Percentiles rank a stretch among this genome's conserved stretches.
These are phyloP conservation scores for Nidula niveotomentosa DNA, from an alignment of 1,284 basidiomycete genomes.

Conservation along the genomic window DNA sequence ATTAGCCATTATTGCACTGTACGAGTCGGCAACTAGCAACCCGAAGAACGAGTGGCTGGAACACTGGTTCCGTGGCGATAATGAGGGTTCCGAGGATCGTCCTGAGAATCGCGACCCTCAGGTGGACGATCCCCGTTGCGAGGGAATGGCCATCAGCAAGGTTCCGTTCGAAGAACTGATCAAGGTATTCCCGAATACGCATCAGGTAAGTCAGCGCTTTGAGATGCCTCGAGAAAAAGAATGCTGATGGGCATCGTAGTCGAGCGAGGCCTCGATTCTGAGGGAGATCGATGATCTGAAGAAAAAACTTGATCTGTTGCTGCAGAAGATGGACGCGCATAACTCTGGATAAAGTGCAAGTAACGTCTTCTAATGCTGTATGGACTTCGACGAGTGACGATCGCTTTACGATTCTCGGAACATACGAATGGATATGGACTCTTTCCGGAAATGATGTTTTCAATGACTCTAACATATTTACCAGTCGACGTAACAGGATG, in stretches of 20 bases:
- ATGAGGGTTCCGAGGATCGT: constrained; percentile 68
- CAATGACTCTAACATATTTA: no score
- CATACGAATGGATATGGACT: no score
- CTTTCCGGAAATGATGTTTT: no score
- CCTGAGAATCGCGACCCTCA: constrained; percentile 57
- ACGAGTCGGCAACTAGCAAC: constrained; percentile 61
- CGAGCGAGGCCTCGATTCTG: constrained; percentile 68
- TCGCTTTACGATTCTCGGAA: no score
- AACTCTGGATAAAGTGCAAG: constrained; percentile 4
- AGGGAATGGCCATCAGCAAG: constrained; percentile 68
- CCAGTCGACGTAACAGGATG: no score
- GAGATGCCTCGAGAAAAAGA: constrained; percentile 1
- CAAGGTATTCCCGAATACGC: constrained; percentile 75
- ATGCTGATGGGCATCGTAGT: constrained; percentile 39
- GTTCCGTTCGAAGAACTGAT: constrained; percentile 77
- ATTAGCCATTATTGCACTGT: constrained; percentile 72
- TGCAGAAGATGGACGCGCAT: constrained; percentile 44
- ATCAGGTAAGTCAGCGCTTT: constrained; percentile 47
- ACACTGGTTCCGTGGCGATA: constrained; percentile 62
- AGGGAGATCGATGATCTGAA: constrained; percentile 64
- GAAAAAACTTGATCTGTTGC: constrained; percentile 53
- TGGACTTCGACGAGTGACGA: no score
- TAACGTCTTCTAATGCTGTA: no score
- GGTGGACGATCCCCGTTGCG: constrained; percentile 59
- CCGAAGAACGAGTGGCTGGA: constrained; percentile 62